A percentile compares a stretch with the other conserved stretches of the same genome.
These are phyloP conservation scores for Phlebiopsis gigantea DNA, from an alignment of 768 basidiomycete species.

Conservation along the genomic window DNA sequence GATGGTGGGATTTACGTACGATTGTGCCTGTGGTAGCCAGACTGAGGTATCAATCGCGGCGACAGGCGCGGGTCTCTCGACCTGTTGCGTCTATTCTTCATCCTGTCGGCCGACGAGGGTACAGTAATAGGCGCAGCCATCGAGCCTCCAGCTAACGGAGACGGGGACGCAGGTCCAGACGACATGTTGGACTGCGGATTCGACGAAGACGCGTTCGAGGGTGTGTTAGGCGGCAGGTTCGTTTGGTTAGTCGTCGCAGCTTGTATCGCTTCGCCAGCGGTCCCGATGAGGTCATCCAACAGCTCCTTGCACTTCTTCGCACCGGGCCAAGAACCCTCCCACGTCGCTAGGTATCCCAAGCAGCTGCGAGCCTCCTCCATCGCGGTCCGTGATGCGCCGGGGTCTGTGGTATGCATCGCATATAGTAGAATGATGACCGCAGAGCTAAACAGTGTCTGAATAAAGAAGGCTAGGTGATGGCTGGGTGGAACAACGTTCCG, in stretches of 20 bases:
- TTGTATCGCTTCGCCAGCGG: conserved; percentile 62
- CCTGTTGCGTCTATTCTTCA: conserved; percentile 25
- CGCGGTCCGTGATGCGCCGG: conserved; percentile 58
- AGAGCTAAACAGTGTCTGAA: conserved; percentile 85
- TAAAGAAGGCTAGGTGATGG: conserved; percentile 84
- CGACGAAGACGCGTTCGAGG: conserved; percentile 9
- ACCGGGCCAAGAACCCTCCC: conserved; percentile 87
- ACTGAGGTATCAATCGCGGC: conserved; percentile 21
- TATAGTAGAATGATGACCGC: conserved; percentile 81
- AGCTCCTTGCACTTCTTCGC: conserved; percentile 84
- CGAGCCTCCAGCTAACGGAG: conserved; percentile 13
- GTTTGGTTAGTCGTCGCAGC: conserved; percentile 20
- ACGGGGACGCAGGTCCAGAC: conserved; percentile 9
- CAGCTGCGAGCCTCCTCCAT: conserved; percentile 82
- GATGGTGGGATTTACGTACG: conserved; percentile 22
- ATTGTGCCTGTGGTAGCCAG: conserved; percentile 26
- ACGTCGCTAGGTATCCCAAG: conserved; percentile 63
- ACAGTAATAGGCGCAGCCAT: conserved; percentile 16
- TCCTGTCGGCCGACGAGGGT: conserved; percentile 18
- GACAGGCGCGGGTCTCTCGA: conserved; percentile 28
- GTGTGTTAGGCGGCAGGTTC: conserved; percentile 9
- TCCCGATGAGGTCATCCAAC: conserved; percentile 62
- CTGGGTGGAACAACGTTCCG: conserved; percentile 80
- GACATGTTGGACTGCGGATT: neutral
- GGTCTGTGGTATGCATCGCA: conserved; percentile 77